Percentiles rank a stretch among this genome's conserved stretches.
These are phyloP conservation scores for Elaeis oleifera DNA, from an alignment of 202 grass and related monocot genomes.

Conservation along the genomic window DNA sequence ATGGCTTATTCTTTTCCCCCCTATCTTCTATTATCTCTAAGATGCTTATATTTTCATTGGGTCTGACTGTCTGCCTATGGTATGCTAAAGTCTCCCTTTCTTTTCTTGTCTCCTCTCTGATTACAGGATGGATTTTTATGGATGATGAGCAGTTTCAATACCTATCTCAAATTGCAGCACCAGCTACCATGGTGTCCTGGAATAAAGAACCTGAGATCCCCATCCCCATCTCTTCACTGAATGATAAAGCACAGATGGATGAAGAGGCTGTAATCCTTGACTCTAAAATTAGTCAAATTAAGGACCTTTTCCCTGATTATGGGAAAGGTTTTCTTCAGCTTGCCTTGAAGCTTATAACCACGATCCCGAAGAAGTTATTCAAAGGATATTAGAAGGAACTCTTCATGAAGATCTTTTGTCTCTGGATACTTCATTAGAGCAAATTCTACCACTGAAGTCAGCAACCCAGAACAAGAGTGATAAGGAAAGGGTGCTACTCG, in stretches of 20 bases:
- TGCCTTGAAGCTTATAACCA: slow-evolving; percentile 94
- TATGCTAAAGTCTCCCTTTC: slow-evolving; percentile 23
- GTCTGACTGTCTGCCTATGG: slow-evolving; percentile 10
- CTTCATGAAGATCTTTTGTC: slow-evolving; percentile 85
- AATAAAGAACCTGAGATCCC: slow-evolving; percentile 38
- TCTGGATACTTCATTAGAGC: slow-evolving; percentile 68
- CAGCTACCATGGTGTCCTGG: slow-evolving; percentile 34
- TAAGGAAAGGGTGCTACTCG: slow-evolving; percentile 70
- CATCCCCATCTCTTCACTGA: slow-evolving; percentile 46
- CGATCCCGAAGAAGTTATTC: slow-evolving; percentile 77
- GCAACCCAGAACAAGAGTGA: slow-evolving; percentile 38
- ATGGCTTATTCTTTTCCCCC: too few species aligned
- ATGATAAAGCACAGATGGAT: slow-evolving; percentile 42
- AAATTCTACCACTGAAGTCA: slow-evolving; percentile 45
- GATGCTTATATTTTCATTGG: neutral
- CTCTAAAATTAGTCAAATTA: slow-evolving; percentile 95
- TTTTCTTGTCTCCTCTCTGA: slow-evolving; percentile 14
- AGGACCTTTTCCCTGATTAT: slow-evolving; percentile 84
- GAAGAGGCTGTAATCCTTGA: slow-evolving; percentile 63
- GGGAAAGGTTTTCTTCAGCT: slow-evolving; percentile 78
- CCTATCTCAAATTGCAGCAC: slow-evolving; percentile 49
- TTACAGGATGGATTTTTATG: slow-evolving; percentile 83
- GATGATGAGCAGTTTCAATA: slow-evolving; percentile 80
- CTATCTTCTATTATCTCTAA: too few species aligned
- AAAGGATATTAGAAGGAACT: slow-evolving; percentile 79